Conservation (phyloP, 768 basidiomycete species). For the Mycena galopus region DNA sequence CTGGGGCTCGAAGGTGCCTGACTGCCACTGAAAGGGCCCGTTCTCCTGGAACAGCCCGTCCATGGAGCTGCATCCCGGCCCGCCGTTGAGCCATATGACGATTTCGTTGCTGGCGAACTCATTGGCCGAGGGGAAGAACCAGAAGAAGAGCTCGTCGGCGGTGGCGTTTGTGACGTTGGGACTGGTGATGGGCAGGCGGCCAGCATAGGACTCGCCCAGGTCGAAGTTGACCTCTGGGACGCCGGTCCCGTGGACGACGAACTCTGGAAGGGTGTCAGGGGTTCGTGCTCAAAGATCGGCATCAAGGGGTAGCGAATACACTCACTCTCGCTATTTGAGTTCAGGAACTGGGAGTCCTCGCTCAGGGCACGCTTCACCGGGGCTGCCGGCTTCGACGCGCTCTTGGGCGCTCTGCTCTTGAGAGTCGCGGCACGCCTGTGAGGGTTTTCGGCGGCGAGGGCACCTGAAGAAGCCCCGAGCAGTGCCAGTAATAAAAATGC, state of each 20-base stretch:
- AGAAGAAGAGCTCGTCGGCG: background rate
- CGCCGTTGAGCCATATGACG: constrained; percentile 16
- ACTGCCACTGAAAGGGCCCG: constrained; percentile 15
- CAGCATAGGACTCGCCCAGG: constrained; percentile 17
- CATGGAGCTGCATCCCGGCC: constrained; percentile 13
- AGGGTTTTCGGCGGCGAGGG: constrained; percentile 11
- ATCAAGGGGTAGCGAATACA: constrained; percentile 10
- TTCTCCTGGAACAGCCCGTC: constrained; percentile 17
- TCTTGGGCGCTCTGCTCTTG: constrained; percentile 18
- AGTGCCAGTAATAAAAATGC: constrained; percentile 15
- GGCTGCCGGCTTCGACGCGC: constrained; percentile 12
- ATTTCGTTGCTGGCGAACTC: constrained; percentile 5
- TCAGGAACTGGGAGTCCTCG: constrained; percentile 10
- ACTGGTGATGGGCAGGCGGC: constrained; percentile 8
- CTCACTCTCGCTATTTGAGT: constrained; percentile 16
- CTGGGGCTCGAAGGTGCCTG: background rate
- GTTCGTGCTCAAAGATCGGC: constrained; percentile 8
- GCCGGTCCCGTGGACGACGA: constrained; percentile 15
- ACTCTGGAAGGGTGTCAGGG: constrained; percentile 14
- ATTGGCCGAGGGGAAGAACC: constrained; percentile 14
- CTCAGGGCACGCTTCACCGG: constrained; percentile 14
- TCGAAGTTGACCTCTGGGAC: constrained; percentile 8
- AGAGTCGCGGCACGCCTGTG: constrained; percentile 7
- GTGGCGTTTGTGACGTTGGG: constrained; percentile 6
- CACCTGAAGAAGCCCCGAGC: constrained; percentile 13